These are phyloP conservation scores for Trichosporon sp. DNA, from an alignment of 1,284 basidiomycete genomes.

Conservation along the genomic window DNA sequence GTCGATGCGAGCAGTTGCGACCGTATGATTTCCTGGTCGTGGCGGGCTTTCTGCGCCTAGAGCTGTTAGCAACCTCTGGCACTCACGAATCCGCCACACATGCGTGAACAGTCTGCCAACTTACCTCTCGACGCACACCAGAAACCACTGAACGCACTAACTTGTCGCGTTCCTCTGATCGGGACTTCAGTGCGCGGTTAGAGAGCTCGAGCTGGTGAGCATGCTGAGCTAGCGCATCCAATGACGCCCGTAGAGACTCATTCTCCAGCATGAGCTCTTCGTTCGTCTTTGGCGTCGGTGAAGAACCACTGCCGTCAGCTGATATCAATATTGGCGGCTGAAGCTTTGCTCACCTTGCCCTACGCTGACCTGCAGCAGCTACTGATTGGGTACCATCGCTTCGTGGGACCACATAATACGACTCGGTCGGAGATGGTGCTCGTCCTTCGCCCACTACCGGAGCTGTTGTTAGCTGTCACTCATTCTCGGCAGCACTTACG, in stretches of 20 bases:
- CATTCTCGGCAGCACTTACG: neutral
- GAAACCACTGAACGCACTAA: conserved; percentile 48
- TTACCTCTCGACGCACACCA: conserved; percentile 50
- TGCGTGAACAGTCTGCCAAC: conserved; percentile 9
- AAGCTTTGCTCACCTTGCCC: neutral
- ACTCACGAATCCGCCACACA: too few relatives aligned
- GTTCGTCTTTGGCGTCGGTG: conserved; percentile 46
- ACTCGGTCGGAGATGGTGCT: conserved; percentile 39
- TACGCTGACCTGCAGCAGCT: neutral
- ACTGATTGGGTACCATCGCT: neutral
- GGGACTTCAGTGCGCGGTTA: conserved; percentile 38
- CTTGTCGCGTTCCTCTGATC: conserved; percentile 46
- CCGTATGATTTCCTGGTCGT: conserved; percentile 44
- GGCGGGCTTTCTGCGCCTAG: conserved; percentile 40
- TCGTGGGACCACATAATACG: conserved; percentile 44
- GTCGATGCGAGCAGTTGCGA: conserved; percentile 43
- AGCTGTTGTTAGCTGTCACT: neutral
- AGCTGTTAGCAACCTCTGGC: neutral
- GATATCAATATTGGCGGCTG: too few relatives aligned
- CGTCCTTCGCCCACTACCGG: conserved; percentile 8
- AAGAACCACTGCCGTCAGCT: conserved; percentile 1
- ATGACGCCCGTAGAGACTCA: conserved; percentile 46
- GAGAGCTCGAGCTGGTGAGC: conserved; percentile 43
- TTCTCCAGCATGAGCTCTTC: conserved; percentile 57
- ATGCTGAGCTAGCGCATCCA: conserved; percentile 53